Evolutionary conservation across 73 alveolate genomes (phyloP).

Genomic region (Paramecium sonneborni): DNA sequence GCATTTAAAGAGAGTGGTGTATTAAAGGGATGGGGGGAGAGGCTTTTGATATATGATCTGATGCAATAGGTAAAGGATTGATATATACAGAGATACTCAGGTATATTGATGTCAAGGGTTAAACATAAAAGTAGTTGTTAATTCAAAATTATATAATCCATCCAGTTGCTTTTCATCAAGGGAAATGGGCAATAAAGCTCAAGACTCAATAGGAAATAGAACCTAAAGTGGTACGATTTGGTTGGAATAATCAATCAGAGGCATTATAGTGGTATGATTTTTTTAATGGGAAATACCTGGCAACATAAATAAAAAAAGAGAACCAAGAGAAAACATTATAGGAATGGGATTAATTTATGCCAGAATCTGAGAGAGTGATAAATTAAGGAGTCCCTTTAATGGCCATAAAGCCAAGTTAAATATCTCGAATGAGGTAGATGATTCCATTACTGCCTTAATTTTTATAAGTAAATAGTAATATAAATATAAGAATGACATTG

Average conservation of each 20-base stretch:
- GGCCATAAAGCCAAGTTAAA: background rate
- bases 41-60: background rate
- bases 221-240: slow-evolving; percentile 9
- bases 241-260: slow-evolving; percentile 22
- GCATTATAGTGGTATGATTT: slow-evolving; percentile 20
- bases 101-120: slow-evolving; percentile 7
- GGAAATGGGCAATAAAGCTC: slow-evolving; percentile 43
- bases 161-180: background rate
- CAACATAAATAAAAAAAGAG: background rate
- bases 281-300: background rate
- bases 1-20: slow-evolving; percentile 50
- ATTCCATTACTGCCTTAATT: background rate
- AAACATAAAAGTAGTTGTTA: background rate
- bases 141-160: background rate
- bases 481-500: background rate
- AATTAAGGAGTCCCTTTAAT: background rate
- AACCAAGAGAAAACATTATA: background rate
- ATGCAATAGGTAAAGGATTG: background rate
- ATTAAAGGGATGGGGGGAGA: slow-evolving; percentile 12
- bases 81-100: background rate
- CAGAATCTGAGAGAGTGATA: background rate
- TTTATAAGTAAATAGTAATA: background rate
- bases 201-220: background rate
- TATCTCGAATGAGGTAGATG: background rate
- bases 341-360: slow-evolving; percentile 28